phyloP scores from a whole-genome alignment of 345 rosid species.

The Citrus unshiu region DNA sequence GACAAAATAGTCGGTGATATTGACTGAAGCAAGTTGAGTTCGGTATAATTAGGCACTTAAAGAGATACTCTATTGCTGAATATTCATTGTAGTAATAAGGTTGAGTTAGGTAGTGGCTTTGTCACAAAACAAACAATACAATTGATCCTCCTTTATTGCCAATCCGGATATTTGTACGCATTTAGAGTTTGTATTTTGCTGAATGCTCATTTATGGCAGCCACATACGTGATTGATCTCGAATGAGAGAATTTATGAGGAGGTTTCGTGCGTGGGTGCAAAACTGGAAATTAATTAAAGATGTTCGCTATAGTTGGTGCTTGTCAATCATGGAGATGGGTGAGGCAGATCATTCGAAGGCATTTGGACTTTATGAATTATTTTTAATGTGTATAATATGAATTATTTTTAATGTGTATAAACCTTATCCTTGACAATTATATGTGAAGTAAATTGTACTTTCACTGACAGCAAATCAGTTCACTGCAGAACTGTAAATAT shows the following conservation, averaged over 20 bases:
- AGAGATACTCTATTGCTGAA: not conserved
- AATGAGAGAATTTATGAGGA: not conserved
- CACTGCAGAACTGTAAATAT: not conserved
- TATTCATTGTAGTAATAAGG: not conserved
- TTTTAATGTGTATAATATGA: not conserved
- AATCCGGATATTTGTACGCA: not conserved
- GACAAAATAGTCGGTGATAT: not conserved
- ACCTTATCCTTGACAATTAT: too few relatives aligned
- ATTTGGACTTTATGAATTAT: not conserved
- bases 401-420: not conserved
- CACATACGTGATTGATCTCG: not conserved
- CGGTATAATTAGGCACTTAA: not conserved
- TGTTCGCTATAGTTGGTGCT: not conserved
- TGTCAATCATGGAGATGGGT: not conserved
- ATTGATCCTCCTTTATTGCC: not conserved
- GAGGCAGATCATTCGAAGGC: not conserved
- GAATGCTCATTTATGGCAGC: slow-evolving; percentile 3
- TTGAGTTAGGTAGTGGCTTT: not conserved
- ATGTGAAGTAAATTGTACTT: not conserved
- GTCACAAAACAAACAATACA: not conserved
- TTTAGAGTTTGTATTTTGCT: not conserved
- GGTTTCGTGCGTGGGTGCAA: not conserved
- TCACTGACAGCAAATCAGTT: not conserved
- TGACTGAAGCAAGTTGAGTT: not conserved
- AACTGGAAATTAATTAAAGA: not conserved